Evolutionary conservation across 2,329 filamentous ascomycete species (phyloP).

Genomic region (Torrubiella hemipterigena): DNA sequence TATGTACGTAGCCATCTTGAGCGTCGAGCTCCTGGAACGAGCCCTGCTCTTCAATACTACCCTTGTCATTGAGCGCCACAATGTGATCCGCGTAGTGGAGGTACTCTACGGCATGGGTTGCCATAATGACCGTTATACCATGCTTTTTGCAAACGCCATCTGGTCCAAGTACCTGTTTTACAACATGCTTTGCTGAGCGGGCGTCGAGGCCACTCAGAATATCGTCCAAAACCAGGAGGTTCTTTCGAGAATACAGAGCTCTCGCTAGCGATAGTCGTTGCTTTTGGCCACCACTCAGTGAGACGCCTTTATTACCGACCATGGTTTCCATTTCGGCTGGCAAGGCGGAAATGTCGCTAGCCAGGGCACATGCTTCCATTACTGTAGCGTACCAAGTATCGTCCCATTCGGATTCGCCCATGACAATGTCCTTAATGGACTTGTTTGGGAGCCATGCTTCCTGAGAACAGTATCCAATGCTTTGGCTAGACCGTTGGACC

Average conservation of each 20-base stretch:
- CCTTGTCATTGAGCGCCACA: slow-evolving; percentile 5
- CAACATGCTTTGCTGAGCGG: slow-evolving; percentile 5
- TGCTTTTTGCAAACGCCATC: slow-evolving; percentile 5
- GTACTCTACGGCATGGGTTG: slow-evolving; percentile 3
- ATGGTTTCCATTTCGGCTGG: slow-evolving; percentile 6
- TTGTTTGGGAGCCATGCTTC: slow-evolving; percentile 1
- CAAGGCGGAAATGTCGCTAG: slow-evolving; percentile 6
- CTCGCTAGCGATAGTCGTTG: slow-evolving; percentile 8
- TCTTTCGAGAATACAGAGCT: slow-evolving; percentile 6
- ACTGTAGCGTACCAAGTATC: background rate
- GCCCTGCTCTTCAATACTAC: slow-evolving; percentile 7
- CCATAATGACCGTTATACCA: slow-evolving; percentile 4
- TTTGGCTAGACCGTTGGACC: slow-evolving; percentile 2
- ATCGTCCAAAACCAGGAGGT: slow-evolving; percentile 9
- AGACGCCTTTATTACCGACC: slow-evolving; percentile 7
- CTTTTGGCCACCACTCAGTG: slow-evolving; percentile 9
- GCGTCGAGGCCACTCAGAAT: slow-evolving; percentile 8
- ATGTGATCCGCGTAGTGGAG: slow-evolving; percentile 7
- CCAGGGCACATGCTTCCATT: slow-evolving; percentile 1
- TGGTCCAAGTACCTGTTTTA: slow-evolving; percentile 4
- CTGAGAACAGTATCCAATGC: slow-evolving; percentile 4
- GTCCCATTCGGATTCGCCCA: background rate
- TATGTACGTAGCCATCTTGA: slow-evolving; percentile 3
- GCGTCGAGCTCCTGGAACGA: slow-evolving; percentile 6
- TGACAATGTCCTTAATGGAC: slow-evolving; percentile 1